Conservation (phyloP, 345 rosid species). For the Toxicodendron radicans region DNA sequence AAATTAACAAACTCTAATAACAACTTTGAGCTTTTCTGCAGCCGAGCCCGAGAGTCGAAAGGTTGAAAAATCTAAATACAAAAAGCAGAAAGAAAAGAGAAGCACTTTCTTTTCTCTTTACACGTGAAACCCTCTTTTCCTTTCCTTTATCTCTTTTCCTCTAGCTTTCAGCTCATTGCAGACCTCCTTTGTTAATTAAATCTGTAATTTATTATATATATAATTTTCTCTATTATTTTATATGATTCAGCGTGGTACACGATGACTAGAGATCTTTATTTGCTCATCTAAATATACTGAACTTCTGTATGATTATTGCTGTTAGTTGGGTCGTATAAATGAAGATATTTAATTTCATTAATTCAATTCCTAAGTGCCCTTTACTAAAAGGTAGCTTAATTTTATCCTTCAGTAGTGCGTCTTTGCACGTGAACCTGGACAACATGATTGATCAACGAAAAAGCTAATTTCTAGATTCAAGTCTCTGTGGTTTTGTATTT, state of each 20-base stretch:
- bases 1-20: neutral
- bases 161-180: constrained; percentile 24
- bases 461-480: neutral
- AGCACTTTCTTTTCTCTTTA: constrained; percentile 21
- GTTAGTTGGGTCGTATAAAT: no score
- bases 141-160: constrained; percentile 16
- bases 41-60: constrained; percentile 3
- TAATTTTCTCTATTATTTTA: neutral
- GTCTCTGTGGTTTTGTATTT: constrained; percentile 1
- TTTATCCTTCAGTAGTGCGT: neutral
- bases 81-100: constrained; percentile 18
- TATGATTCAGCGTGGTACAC: no score
- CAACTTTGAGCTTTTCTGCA: constrained; percentile 15
- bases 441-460: neutral
- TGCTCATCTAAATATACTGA: no score
- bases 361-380: neutral
- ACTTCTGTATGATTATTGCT: neutral
- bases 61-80: neutral
- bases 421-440: constrained; percentile 5
- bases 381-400: no score
- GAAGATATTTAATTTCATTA: no score
- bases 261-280: no score
- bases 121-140: constrained; percentile 29
- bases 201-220: no score
- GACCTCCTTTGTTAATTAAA: constrained; percentile 2